Percentiles rank a stretch among this genome's conserved stretches.
Evolutionary conservation across 2,329 filamentous ascomycete genomes (phyloP).

Genomic region (Neurospora crassa): DNA sequence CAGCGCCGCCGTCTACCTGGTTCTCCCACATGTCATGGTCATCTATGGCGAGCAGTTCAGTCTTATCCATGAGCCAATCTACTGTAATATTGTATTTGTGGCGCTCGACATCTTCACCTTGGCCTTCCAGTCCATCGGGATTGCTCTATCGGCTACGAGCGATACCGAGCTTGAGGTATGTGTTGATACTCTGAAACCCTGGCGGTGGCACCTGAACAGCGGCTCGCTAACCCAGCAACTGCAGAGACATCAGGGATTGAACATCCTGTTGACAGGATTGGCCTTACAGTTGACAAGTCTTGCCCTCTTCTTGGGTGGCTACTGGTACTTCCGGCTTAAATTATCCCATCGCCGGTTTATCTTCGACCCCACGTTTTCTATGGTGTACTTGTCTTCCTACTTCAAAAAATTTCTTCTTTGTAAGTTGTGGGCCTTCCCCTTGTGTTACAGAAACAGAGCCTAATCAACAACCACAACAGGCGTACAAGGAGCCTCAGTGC

Average conservation of each 20-base stretch:
- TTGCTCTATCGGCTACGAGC: slow-evolving; percentile 29
- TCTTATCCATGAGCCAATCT: slow-evolving; percentile 24
- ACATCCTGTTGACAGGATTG: slow-evolving; percentile 34
- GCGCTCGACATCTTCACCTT: slow-evolving; percentile 25
- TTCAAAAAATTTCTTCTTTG: slow-evolving; percentile 37
- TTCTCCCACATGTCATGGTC: slow-evolving; percentile 36
- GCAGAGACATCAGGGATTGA: slow-evolving; percentile 25
- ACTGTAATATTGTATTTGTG: slow-evolving; percentile 26
- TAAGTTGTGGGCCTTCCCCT: slow-evolving; percentile 20
- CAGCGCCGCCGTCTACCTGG: slow-evolving; percentile 32
- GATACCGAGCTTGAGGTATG: slow-evolving; percentile 27
- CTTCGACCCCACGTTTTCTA: slow-evolving; percentile 29
- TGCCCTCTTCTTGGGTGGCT: slow-evolving; percentile 28
- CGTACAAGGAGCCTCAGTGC: slow-evolving; percentile 25
- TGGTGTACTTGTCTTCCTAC: slow-evolving; percentile 30
- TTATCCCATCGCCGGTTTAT: slow-evolving; percentile 28
- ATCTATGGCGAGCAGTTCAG: slow-evolving; percentile 36
- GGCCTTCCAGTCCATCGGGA: slow-evolving; percentile 28
- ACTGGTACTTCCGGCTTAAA: slow-evolving; percentile 31
- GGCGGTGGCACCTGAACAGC: not conserved
- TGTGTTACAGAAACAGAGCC: not conserved
- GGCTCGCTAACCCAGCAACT: slow-evolving; percentile 5
- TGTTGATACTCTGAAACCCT: not conserved
- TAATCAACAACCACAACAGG: slow-evolving; percentile 19
- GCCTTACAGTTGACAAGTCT: slow-evolving; percentile 33